phyloP scores from a whole-genome alignment of 2,329 filamentous ascomycete species.

The Ustulina deusta region DNA sequence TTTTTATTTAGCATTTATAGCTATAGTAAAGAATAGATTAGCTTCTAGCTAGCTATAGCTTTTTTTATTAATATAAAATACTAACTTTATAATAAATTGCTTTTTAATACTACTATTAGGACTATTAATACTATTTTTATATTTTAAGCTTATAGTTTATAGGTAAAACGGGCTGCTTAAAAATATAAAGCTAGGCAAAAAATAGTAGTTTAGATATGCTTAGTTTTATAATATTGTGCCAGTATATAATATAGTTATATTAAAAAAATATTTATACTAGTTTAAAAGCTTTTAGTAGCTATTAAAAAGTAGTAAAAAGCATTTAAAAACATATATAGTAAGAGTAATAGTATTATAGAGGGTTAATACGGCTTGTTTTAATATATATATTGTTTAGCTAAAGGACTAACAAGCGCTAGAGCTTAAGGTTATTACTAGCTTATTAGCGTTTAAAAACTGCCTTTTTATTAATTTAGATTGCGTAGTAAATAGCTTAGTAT shows the following conservation, averaged over 20 bases:
- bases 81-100: no score
- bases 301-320: not conserved
- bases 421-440: not conserved
- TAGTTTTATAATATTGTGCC: not conserved
- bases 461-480: not conserved
- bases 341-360: not conserved
- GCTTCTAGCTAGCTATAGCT: no score
- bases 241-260: not conserved
- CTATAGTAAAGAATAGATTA: no score
- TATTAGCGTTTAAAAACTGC: not conserved
- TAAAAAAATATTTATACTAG: constrained; percentile 1
- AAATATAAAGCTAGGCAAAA: no score
- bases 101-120: no score
- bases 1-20: no score
- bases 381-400: not conserved
- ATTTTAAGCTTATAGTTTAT: no score
- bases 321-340: not conserved
- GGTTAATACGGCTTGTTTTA: not conserved
- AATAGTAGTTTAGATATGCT: not conserved
- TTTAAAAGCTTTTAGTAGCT: constrained; percentile 7
- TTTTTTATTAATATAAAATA: no score
- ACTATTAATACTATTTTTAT: no score
- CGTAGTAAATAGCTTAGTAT: not conserved
- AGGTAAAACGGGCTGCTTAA: no score
- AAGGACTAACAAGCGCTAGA: not conserved